Conservation (phyloP, 331 rosid genomes). For the Quercus lobata region DNA sequence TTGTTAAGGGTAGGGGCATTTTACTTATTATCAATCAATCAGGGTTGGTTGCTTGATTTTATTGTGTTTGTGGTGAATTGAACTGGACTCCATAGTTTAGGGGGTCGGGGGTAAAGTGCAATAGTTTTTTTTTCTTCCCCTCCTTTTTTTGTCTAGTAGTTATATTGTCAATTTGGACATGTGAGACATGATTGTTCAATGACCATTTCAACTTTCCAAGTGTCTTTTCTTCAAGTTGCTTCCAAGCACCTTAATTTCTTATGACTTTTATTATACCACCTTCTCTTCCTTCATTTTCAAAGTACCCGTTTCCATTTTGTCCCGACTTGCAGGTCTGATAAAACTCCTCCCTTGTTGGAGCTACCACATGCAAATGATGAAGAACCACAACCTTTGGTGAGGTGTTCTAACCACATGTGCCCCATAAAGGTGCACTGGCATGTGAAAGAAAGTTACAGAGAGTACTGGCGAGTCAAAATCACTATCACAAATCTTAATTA, state of each 20-base stretch:
- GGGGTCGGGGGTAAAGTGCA: too few relatives aligned
- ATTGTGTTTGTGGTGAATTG: too few relatives aligned
- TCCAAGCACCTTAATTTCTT: not conserved
- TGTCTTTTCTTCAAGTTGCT: not conserved
- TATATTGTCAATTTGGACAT: not conserved
- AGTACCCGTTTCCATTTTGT: not conserved
- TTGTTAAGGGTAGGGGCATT: too few relatives aligned
- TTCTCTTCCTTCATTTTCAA: not conserved
- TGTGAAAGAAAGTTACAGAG: constrained; percentile 65
- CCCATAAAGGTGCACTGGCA: constrained; percentile 92
- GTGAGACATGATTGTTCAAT: not conserved
- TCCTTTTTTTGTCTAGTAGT: not conserved
- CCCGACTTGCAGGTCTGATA: constrained; percentile 36
- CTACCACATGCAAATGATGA: constrained; percentile 28
- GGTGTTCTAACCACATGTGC: constrained; percentile 79
- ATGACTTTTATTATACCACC: not conserved
- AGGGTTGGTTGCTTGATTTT: too few relatives aligned
- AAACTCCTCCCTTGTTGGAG: constrained; percentile 34
- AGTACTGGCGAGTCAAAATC: constrained; percentile 78
- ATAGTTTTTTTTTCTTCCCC: too few relatives aligned
- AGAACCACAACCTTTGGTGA: constrained; percentile 28
- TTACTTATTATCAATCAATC: too few relatives aligned
- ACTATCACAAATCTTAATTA: constrained; percentile 67
- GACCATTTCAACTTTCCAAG: not conserved
- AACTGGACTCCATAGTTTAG: too few relatives aligned